phyloP scores from a whole-genome alignment of 371 early-diverging fungal species.

The Spraguea lophii region DNA sequence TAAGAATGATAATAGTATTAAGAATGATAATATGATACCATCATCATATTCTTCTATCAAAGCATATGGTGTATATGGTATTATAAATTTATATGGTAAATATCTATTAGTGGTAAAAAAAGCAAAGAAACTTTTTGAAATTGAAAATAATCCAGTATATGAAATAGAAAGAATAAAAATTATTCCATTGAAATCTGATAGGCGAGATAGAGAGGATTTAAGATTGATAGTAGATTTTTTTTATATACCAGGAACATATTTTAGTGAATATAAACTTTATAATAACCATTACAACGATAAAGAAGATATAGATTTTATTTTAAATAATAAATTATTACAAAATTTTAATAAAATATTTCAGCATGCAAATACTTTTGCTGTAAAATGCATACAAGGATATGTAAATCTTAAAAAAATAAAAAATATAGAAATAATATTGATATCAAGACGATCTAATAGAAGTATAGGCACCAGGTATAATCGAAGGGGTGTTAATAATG shows the following conservation, averaged over 20 bases:
- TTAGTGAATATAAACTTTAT: slow-evolving; percentile 16
- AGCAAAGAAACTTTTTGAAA: slow-evolving; percentile 7
- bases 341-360: slow-evolving; percentile 15
- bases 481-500: slow-evolving; percentile 78
- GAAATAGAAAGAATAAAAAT: slow-evolving; percentile 27
- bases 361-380: background rate
- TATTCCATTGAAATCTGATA: slow-evolving; percentile 1
- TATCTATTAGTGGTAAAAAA: slow-evolving; percentile 29
- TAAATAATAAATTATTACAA: slow-evolving; percentile 28
- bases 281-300: slow-evolving; percentile 3
- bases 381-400: slow-evolving; percentile 41
- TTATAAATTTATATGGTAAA: background rate
- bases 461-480: slow-evolving; percentile 85
- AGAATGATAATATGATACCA: too few species aligned
- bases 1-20: too few species aligned
- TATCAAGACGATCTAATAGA: slow-evolving; percentile 70
- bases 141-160: slow-evolving; percentile 25
- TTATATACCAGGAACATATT: slow-evolving; percentile 25
- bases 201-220: background rate
- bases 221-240: slow-evolving; percentile 9
- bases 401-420: slow-evolving; percentile 12
- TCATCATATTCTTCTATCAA: too few species aligned
- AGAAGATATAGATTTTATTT: slow-evolving; percentile 40
- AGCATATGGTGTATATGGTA: background rate
- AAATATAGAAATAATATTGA: slow-evolving; percentile 42